These are phyloP conservation scores for Talaromyces sp. DNA, from an alignment of 2,329 filamentous ascomycete species.

Conservation along the genomic window DNA sequence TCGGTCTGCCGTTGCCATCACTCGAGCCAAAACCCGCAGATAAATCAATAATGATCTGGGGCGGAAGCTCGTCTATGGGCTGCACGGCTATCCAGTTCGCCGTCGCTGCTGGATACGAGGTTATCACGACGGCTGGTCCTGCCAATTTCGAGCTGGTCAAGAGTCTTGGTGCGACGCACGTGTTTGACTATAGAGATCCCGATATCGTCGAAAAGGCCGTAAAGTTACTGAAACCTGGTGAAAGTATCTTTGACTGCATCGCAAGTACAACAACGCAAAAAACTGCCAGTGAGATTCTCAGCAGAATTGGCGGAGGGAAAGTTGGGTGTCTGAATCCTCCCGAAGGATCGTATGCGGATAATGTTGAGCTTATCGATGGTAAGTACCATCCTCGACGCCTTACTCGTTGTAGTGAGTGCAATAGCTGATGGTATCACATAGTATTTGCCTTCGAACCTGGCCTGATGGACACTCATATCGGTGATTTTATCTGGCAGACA, in stretches of 20 bases:
- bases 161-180: constrained; percentile 40
- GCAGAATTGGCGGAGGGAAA: constrained; percentile 6
- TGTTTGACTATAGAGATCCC: constrained; percentile 40
- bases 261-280: constrained; percentile 8
- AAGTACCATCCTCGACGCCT: background rate
- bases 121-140: constrained; percentile 32
- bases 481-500: constrained; percentile 26
- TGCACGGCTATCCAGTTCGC: constrained; percentile 42
- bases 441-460: background rate
- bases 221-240: constrained; percentile 15
- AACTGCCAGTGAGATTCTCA: background rate
- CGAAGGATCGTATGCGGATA: background rate
- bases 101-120: constrained; percentile 35
- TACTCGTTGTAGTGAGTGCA: background rate
- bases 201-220: constrained; percentile 20
- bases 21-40: background rate
- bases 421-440: background rate
- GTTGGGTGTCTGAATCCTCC: constrained; percentile 7
- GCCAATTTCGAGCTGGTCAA: constrained; percentile 33
- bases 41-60: constrained; percentile 31
- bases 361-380: constrained; percentile 6
- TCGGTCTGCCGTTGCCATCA: background rate
- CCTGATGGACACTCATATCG: constrained; percentile 20
- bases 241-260: constrained; percentile 19
- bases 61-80: constrained; percentile 47